A percentile compares a stretch with the other conserved stretches of the same genome.
These are phyloP conservation scores for Euclidium syriacum DNA, from an alignment of 345 rosid species.

Conservation along the genomic window DNA sequence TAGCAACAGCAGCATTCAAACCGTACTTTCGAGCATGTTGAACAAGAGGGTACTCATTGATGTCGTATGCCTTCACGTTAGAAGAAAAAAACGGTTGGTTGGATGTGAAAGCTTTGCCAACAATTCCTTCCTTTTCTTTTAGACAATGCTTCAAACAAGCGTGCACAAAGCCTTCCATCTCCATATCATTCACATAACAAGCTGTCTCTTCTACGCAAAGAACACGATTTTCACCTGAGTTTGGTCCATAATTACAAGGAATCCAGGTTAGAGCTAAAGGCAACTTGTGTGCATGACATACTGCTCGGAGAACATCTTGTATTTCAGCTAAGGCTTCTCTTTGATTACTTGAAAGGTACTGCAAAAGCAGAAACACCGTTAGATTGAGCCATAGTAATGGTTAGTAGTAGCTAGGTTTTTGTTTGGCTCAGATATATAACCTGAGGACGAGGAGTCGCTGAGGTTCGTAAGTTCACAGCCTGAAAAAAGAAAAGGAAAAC, in stretches of 20 bases:
- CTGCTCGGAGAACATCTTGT: conserved; percentile 73
- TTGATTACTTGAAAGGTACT: conserved; percentile 71
- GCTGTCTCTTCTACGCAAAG: conserved; percentile 65
- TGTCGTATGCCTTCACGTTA: conserved; percentile 72
- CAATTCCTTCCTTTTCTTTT: conserved; percentile 79
- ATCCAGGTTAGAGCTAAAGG: conserved; percentile 90
- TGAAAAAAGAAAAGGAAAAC: conserved; percentile 39
- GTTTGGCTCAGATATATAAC: conserved; percentile 4
- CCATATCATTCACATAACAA: conserved; percentile 71
- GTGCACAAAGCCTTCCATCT: conserved; percentile 74
- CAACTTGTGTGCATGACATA: conserved; percentile 84
- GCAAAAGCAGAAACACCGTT: conserved; percentile 24
- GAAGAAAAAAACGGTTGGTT: conserved; percentile 69
- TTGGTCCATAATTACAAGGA: conserved; percentile 50
- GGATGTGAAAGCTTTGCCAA: conserved; percentile 83
- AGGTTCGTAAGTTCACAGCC: conserved; percentile 78
- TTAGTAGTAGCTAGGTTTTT: neutral
- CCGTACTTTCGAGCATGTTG: conserved; percentile 86
- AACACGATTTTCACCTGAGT: conserved; percentile 40
- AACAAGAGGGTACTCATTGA: conserved; percentile 75
- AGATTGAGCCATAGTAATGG: neutral
- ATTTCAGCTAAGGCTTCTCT: conserved; percentile 79
- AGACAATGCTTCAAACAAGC: conserved; percentile 72
- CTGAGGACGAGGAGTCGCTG: conserved; percentile 45
- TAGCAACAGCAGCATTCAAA: conserved; percentile 87